Evolutionary conservation across 805 yeast species (phyloP), one percentile per base, ranked within the genome.

Genomic region (Nakazawaea wickerhamii): DNA sequence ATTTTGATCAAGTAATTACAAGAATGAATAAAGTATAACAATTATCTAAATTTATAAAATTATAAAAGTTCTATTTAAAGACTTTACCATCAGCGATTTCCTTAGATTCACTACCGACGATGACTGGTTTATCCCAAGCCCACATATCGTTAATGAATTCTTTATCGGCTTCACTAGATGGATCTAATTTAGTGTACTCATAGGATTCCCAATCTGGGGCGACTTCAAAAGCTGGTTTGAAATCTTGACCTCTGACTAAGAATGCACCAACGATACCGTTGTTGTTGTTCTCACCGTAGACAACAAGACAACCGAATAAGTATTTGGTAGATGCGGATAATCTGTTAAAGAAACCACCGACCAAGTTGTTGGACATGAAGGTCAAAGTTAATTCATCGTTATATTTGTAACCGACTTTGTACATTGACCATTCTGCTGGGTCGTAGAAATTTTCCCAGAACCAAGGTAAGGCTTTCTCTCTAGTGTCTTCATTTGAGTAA

Each of bases 141-240:
- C 88, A 83, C 77, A 85, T 70, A 75, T 85, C 83, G 66, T 81
- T 72, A 57, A 87, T 64, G 59, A 83, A 82, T 54, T 71, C 80
- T 67, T 75, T 79, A 72, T 73, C 81, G 59, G 74, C 87, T 51
- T 75, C 77, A 53, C 75, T 75, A 56, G 82, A 53, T 48, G 79
- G 73, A 62, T 87, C 95, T 58, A 87, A 73, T 72, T 83, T 79
- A 61, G 75, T 67, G 82, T 74, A 87, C 44, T 61, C 59, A 71
- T 83, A 87, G 41, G 93, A 83, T 71, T 87, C 95, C 93, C 91
- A 85, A 69, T 87, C 95, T 64, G 95, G 95, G 59, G 95, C 96
- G 63, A 87, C 95, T 51, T 87, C 82, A 59, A 87, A 84, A 48
- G 93, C 96, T 63, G 95, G 91, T 38, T 52, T 76, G 63, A 52